A percentile compares a stretch with the other conserved stretches of the same genome.
Conservation (phyloP, 164 flowering plant species). For the Stephania cephalantha region DNA sequence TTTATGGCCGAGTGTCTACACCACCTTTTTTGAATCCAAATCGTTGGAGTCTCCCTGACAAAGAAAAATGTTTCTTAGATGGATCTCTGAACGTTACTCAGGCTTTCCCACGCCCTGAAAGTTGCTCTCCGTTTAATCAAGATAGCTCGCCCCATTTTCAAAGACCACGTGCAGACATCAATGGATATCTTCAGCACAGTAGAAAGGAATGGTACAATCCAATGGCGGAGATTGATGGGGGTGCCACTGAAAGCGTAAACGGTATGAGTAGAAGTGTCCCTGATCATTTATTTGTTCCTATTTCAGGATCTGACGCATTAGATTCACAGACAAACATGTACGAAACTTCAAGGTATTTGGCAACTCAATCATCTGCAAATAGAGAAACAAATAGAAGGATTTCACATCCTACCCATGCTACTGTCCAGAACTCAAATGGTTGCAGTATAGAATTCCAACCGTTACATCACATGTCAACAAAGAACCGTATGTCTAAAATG, state of each 20-base stretch:
- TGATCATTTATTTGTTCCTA: constrained; percentile 19
- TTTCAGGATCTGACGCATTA: constrained; percentile 15
- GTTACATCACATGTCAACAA: constrained; percentile 19
- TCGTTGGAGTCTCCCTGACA: constrained; percentile 14
- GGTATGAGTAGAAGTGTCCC: constrained; percentile 14
- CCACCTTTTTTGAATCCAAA: constrained; percentile 17
- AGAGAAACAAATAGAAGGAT: constrained; percentile 17
- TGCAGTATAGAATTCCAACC: constrained; percentile 18
- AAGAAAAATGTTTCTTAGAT: constrained; percentile 16
- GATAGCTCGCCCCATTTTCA: constrained; percentile 10
- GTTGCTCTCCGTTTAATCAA: constrained; percentile 16
- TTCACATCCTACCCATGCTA: constrained; percentile 13
- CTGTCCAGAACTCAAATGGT: constrained; percentile 7
- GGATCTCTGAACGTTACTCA: constrained; percentile 18
- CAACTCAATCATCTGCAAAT: constrained; percentile 17
- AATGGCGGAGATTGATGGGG: constrained; percentile 12
- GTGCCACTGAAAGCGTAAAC: constrained; percentile 15
- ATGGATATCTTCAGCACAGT: constrained; percentile 12
- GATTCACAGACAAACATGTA: constrained; percentile 13
- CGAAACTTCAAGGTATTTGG: constrained; percentile 17
- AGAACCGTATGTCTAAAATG: constrained; percentile 19
- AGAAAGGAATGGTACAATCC: constrained; percentile 14
- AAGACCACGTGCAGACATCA: constrained; percentile 15
- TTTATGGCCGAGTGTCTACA: neutral
- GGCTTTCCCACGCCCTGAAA: constrained; percentile 13